These are phyloP conservation scores for Cyberlindnera nakhonratchasimensis DNA, from an alignment of 805 yeast genomes.

Conservation along the genomic window DNA sequence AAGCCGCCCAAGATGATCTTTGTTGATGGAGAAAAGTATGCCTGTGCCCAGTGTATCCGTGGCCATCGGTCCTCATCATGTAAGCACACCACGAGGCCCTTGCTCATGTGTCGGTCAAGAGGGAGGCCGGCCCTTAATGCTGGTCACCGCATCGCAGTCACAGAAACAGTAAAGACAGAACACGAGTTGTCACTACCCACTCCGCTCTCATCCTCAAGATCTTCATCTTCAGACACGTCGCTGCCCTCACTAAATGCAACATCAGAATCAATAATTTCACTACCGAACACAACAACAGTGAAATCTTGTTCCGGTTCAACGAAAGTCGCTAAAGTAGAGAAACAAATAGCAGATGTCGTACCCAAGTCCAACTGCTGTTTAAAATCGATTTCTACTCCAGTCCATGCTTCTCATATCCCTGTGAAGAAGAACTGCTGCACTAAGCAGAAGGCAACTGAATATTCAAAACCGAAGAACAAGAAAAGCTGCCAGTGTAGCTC, in stretches of 20 bases:
- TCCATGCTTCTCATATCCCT: conserved; percentile 8
- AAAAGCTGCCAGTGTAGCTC: background rate
- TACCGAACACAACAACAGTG: background rate
- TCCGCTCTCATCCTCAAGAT: background rate
- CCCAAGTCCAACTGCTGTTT: conserved; percentile 1
- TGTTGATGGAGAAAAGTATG: conserved; percentile 68
- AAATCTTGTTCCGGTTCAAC: background rate
- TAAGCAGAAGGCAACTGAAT: background rate
- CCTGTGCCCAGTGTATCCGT: conserved; percentile 75
- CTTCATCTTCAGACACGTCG: background rate
- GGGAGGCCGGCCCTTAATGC: conserved; percentile 66
- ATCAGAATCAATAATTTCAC: background rate
- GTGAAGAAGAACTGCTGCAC: conserved; percentile 9
- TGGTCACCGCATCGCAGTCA: conserved; percentile 29
- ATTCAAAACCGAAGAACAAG: background rate
- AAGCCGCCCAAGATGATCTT: no score
- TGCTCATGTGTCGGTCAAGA: conserved; percentile 26
- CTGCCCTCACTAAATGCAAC: background rate
- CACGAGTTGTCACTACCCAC: background rate
- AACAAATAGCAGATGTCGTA: background rate
- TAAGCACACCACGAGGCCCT: conserved; percentile 66
- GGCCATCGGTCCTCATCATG: conserved; percentile 83
- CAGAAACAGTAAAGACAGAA: conserved; percentile 19
- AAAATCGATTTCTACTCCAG: no score
- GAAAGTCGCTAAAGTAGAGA: background rate